phyloP scores from a whole-genome alignment of 192 early-diverging fungal genomes.

The Entomortierella parvispora region DNA sequence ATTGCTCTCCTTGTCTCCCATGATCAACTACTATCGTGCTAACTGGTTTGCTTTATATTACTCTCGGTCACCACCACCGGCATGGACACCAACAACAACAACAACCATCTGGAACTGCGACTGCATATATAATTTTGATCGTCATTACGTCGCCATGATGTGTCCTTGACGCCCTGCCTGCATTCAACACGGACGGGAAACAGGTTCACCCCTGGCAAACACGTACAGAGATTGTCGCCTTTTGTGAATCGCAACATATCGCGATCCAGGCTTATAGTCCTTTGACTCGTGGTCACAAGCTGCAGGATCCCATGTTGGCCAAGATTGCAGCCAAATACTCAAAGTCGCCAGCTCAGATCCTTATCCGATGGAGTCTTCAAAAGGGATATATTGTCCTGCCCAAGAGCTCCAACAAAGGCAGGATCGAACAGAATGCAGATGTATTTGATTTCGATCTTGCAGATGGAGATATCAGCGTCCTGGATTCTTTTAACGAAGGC shows the following conservation, averaged over 20 bases:
- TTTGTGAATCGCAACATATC: slow-evolving; percentile 59
- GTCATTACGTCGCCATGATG: too few species aligned
- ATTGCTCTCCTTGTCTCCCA: neutral
- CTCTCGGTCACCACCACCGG: too few species aligned
- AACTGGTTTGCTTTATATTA: too few species aligned
- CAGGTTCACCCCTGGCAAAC: slow-evolving; percentile 62
- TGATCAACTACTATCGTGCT: neutral
- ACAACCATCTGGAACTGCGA: too few species aligned
- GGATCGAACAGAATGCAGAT: slow-evolving; percentile 67
- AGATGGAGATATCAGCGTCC: slow-evolving; percentile 62
- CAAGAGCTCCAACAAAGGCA: slow-evolving; percentile 60
- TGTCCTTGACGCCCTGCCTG: too few species aligned
- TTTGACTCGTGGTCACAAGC: slow-evolving; percentile 59
- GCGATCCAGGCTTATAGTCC: slow-evolving; percentile 67
- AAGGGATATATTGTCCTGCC: slow-evolving; percentile 66
- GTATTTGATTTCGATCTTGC: slow-evolving; percentile 67
- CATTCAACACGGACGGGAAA: too few species aligned
- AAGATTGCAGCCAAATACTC: slow-evolving; percentile 61
- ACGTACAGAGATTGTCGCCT: slow-evolving; percentile 55
- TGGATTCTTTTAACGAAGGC: slow-evolving; percentile 64
- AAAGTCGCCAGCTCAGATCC: slow-evolving; percentile 65
- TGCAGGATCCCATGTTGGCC: slow-evolving; percentile 58
- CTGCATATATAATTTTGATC: too few species aligned
- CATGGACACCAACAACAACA: too few species aligned
- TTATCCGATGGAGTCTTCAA: slow-evolving; percentile 71